Percentiles rank a stretch among this genome's conserved stretches.
Evolutionary conservation across 2,329 filamentous ascomycete genomes (phyloP).

Genomic region (Epichloe aotearoae): DNA sequence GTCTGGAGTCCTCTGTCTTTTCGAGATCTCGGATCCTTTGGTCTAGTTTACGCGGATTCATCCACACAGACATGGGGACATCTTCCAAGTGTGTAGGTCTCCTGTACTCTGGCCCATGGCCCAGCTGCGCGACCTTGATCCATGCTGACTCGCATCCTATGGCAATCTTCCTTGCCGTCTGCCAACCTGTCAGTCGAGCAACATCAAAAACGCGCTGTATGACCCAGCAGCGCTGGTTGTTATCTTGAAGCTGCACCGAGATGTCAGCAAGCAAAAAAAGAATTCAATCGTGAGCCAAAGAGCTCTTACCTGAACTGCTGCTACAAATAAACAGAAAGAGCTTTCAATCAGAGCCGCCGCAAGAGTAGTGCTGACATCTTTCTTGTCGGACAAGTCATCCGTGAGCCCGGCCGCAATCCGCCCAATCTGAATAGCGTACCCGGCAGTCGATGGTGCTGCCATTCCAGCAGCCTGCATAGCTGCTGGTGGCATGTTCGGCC

Average conservation of each 20-base stretch:
- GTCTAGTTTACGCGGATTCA: constrained; percentile 37
- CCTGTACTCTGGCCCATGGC: constrained; percentile 62
- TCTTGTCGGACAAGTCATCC: constrained; percentile 36
- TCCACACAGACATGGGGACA: constrained; percentile 30
- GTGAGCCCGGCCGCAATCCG: constrained; percentile 64
- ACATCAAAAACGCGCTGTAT: constrained; percentile 63
- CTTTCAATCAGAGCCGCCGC: constrained; percentile 74
- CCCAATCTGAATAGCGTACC: constrained; percentile 62
- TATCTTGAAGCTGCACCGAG: constrained; percentile 30
- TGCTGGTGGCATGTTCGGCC: constrained; percentile 83
- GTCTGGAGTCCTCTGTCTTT: constrained; percentile 26
- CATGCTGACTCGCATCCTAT: constrained; percentile 75
- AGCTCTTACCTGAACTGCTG: constrained; percentile 52
- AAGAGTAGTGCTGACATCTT: constrained; percentile 59
- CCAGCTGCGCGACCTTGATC: constrained; percentile 59
- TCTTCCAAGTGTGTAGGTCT: constrained; percentile 28
- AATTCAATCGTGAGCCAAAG: neutral
- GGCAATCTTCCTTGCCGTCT: constrained; percentile 69
- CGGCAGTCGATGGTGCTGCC: constrained; percentile 57
- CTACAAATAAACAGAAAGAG: constrained; percentile 74
- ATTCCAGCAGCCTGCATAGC: constrained; percentile 78
- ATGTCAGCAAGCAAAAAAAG: neutral
- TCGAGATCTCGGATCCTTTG: constrained; percentile 35
- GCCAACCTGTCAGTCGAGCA: constrained; percentile 73
- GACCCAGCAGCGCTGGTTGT: constrained; percentile 63